Base-by-base conservation (phyloP, 140 eudicot species). In the Oenanthe javanica region DNA sequence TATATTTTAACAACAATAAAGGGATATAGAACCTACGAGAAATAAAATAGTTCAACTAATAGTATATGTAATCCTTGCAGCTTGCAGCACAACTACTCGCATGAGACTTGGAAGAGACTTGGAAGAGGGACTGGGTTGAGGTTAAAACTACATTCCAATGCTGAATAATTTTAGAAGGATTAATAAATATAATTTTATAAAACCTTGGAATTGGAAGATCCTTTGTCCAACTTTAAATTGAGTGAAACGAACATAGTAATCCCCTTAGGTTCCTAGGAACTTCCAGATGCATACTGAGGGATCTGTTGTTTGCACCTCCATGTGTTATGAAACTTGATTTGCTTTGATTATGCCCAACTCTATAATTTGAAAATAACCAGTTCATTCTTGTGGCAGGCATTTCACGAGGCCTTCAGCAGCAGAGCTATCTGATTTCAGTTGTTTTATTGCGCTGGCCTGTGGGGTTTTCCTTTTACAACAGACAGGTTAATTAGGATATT, bases 361-460 rank as follows among this genome's bases (percentile, higher is more conserved):
- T 73, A 10, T 73, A 43, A 19, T 73, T n/a, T 46, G 27, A 46
- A 19, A 19, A 5, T 27, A 46, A 73, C 57, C 42, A 21, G 77
- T 19, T 21, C 57, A 73, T 83, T 79, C 77, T 84, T 85, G 85
- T 89, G 87, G 89, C 95, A 94, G 98, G 93, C 89, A 92, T 89
- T 87, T 85, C 54, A 87, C 81, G 87, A 92, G 83, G 86, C 93
- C 83, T 85, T 90, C 98, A 69, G 90, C 98, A 78, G 96, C 92
- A 21, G 98, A 94, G 82, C 87, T 94, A 61, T 92, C 96, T 50
- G 98, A 94, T 79, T 86, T 94, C 16, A 95, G 97, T 78, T 94
- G 97, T 81, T 91, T 92, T 70, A 76, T 92, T 52, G 90, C 85
- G 75, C 81, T 94, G 88, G 87, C 88, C 78, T 86, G 72, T 84